Conservation (phyloP, 768 basidiomycete species). For the Lanmaoa rubissima region DNA sequence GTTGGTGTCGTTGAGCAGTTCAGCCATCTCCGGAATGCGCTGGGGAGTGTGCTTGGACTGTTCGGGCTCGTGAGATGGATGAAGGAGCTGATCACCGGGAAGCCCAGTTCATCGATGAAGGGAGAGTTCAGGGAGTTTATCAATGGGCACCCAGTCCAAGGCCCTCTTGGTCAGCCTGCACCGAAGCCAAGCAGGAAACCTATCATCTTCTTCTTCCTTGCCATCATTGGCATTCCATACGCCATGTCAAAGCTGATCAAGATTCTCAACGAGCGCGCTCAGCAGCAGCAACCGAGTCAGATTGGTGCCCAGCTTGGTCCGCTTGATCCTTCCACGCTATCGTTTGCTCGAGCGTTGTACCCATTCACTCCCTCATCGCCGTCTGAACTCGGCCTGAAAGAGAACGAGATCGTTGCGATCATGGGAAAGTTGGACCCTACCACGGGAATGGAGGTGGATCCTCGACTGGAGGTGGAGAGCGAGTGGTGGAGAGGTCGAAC, state of each 20-base stretch:
- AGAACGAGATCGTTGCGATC: conserved; percentile 93
- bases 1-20: conserved; percentile 96
- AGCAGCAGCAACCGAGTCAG: conserved; percentile 42
- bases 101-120: conserved; percentile 44
- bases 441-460: conserved; percentile 67
- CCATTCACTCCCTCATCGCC: conserved; percentile 72
- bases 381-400: conserved; percentile 76
- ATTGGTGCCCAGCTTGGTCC: conserved; percentile 41
- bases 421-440: conserved; percentile 74
- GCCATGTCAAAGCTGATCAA: conserved; percentile 89
- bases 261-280: conserved; percentile 65
- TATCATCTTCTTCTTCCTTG: conserved; percentile 88
- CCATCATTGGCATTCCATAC: conserved; percentile 90
- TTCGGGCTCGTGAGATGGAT: conserved; percentile 91
- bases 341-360: conserved; percentile 82
- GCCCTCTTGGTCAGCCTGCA: conserved; percentile 36
- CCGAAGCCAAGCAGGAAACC: conserved; percentile 86
- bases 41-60: conserved; percentile 90
- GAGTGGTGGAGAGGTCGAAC: conserved; percentile 98
- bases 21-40: conserved; percentile 83
- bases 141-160: conserved; percentile 58
- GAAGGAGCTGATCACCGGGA: conserved; percentile 56
- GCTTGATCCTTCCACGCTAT: conserved; percentile 74
- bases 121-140: conserved; percentile 78
- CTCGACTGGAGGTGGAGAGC: conserved; percentile 53